Evolutionary conservation across 768 basidiomycete species (phyloP), one percentile per base, ranked within the genome.

Genomic region (Pleurotus eryngii): DNA sequence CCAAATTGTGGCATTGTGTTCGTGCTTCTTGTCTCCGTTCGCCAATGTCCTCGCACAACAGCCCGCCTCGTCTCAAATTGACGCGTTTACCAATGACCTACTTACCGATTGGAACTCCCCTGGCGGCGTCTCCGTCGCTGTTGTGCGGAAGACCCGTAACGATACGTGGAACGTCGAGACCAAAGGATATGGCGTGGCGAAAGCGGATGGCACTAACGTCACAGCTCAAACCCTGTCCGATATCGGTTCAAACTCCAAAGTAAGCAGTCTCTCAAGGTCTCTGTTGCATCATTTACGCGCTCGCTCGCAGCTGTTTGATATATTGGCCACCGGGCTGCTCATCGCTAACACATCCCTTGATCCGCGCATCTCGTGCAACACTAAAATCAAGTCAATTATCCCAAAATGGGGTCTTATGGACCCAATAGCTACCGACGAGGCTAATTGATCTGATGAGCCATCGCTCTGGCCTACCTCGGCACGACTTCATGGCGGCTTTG

Each of bases 381-480:
- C 68, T 3, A 68, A 67, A 46, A 55, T 71, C 2, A 55, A 45
- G n/a, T 59, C 61, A 3, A 57, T 71, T 12, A 42, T 69, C n/a
- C 68, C 69, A 0, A 64, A 60, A 14, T 67, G 64, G 63, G 46
- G 57, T 17, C 61, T 69, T 37, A 62, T 61, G 60, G 68, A 71
- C 46, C 62, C 63, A 2, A 30, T 65, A 26, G 65, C 65, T 1
- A 58, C 61, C 3, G 45, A 59, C 24, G 58, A 63, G 30, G 62
- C 55, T 15, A 27, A 49, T 63, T 37, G 69, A 70, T 49, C 49
- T 65, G 3, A 66, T 69, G 65, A 66, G 62, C 57, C 69, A 70
- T 45, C 66, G 66, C 46, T 67, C 69, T 26, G 68, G 67, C 3
- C 39, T 65, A 6, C 66, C 69, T 38, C 61, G 62, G 2, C 68